Base-by-base conservation (phyloP, 78 protist species). In the Abeoforma whisleri region DNA sequence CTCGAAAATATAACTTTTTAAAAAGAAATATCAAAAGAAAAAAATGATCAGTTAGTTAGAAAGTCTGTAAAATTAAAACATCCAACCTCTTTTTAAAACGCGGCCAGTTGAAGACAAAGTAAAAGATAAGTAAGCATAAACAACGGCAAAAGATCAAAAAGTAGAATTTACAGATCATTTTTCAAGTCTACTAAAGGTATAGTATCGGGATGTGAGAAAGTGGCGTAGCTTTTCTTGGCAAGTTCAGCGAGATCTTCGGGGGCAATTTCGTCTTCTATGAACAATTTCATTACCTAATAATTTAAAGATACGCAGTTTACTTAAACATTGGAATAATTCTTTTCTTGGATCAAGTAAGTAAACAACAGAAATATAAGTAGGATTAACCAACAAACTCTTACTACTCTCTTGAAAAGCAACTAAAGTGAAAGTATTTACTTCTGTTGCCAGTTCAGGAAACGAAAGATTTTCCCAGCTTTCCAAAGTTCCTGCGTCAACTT, bases 1-100 rank as follows among this genome's bases (percentile, higher is more conserved):
- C 83, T 92, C 95, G 48, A 88, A 85, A 30, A 90, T 69, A 68
- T 80, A 75, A 19, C 19, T 25, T 57, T 79, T 40, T 31, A 8
- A 72, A 16, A 16, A 72, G 12, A 2, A 72, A 35, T 8, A 2
- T 22, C 40, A 36, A 77, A 12, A 37, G 1, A 12, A 1, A 68
- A 37, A 77, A 36, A 1, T 1, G n/a, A n/a, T n/a, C n/a, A n/a
- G n/a, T n/a, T n/a, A n/a, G n/a, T n/a, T n/a, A n/a, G n/a, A n/a
- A n/a, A n/a, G n/a, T n/a, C n/a, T n/a, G n/a, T n/a, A n/a, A n/a
- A n/a, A n/a, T n/a, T n/a, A n/a, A n/a, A n/a, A n/a, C n/a, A n/a
- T n/a, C n/a, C n/a, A n/a, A n/a, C n/a, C n/a, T n/a, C n/a, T n/a
- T n/a, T n/a, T n/a, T n/a, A n/a, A n/a, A n/a, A n/a, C 57, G 22